Percentiles rank a stretch among this genome's conserved stretches.
Evolutionary conservation across 495 filamentous ascomycete species (phyloP).

Genomic region (Penicillium chermesinum): DNA sequence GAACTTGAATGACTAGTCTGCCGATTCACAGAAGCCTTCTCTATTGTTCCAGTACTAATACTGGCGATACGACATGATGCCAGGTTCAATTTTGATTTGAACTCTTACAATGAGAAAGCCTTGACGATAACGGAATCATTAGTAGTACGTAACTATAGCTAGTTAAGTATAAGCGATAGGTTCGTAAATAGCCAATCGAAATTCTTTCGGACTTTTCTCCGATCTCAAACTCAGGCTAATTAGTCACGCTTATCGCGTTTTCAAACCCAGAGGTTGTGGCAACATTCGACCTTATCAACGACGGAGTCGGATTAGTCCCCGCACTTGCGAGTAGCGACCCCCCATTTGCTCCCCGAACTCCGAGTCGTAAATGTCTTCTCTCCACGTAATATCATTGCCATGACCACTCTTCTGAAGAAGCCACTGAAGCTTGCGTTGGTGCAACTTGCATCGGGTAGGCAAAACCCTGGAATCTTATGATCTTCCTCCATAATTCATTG

Average conservation of each 20-base stretch:
- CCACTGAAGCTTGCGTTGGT: conserved; percentile 78
- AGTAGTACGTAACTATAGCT: not conserved
- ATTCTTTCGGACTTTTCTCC: not conserved
- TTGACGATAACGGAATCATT: no score
- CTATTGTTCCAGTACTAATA: no score
- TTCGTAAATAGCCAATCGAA: not conserved
- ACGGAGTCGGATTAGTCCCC: no score
- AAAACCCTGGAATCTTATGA: not conserved
- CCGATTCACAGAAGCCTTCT: no score
- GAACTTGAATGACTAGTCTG: no score
- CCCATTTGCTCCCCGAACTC: no score
- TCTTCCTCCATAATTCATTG: not conserved
- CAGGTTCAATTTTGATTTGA: no score
- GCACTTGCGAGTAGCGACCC: not conserved
- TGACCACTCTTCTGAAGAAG: conserved; percentile 59
- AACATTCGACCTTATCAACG: no score
- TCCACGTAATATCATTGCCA: conserved; percentile 13
- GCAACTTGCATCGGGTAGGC: conserved; percentile 65
- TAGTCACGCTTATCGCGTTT: not conserved
- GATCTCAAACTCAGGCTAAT: not conserved
- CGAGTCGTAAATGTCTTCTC: not conserved
- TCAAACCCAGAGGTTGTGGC: no score
- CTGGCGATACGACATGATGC: no score
- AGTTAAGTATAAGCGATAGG: not conserved
- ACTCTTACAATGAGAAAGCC: no score